Percentiles rank a stretch among this genome's conserved stretches.
Evolutionary conservation across 2,329 filamentous ascomycete species (phyloP).

Genomic region (Neopestalotiopsis sp.): DNA sequence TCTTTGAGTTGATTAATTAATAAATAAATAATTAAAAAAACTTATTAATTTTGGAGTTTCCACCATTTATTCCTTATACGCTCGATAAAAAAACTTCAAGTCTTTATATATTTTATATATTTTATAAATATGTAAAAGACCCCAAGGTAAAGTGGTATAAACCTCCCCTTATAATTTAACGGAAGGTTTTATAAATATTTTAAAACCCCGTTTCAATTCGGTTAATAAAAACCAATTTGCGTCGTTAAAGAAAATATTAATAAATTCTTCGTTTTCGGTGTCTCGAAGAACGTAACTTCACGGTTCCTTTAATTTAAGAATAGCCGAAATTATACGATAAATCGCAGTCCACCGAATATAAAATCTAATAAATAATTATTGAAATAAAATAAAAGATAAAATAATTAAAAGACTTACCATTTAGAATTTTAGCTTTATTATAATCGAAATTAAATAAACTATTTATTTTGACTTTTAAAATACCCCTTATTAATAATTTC

Average conservation of each 20-base stretch:
- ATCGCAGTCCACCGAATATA: conserved; percentile 8
- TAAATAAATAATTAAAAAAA: conserved; percentile 7
- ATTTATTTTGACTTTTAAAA: not conserved
- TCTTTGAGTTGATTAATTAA: not conserved
- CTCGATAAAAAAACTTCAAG: not conserved
- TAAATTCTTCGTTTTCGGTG: not conserved
- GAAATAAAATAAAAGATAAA: no score
- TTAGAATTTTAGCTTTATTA: conserved; percentile 7
- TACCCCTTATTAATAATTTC: no score
- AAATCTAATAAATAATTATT: not conserved
- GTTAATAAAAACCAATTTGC: conserved; percentile 7
- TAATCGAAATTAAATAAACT: not conserved
- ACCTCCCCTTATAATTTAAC: conserved; percentile 6
- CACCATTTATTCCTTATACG: not conserved
- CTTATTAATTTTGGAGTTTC: not conserved
- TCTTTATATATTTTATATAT: conserved; percentile 11
- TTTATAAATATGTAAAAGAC: not conserved
- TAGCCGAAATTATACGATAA: not conserved
- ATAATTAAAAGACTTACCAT: not conserved
- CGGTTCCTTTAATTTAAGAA: not conserved
- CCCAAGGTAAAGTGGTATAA: not conserved
- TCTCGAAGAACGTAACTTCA: conserved; percentile 1
- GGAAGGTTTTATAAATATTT: conserved; percentile 4
- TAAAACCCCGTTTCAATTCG: conserved; percentile 5
- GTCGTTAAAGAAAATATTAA: not conserved